These are phyloP conservation scores for Microbotryum intermedium DNA, from an alignment of 1,284 basidiomycete genomes.

Conservation along the genomic window DNA sequence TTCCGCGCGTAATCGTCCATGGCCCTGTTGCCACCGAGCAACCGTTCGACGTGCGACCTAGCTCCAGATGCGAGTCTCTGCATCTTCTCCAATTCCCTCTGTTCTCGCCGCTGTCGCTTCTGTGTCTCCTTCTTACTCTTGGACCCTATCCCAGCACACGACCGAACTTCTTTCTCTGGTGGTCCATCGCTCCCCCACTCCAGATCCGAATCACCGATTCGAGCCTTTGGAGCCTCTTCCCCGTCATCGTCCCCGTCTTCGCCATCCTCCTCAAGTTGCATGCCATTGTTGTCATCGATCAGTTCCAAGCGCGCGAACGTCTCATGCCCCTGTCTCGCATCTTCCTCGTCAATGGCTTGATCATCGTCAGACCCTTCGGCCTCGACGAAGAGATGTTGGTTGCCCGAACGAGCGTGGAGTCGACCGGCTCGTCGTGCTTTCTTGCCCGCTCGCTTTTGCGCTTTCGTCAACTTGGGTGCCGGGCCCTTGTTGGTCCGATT, in stretches of 20 bases:
- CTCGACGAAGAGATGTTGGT: conserved; percentile 3
- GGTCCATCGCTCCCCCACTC: conserved; percentile 20
- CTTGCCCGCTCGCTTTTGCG: conserved; percentile 11
- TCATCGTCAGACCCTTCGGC: conserved; percentile 4
- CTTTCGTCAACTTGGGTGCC: conserved; percentile 7
- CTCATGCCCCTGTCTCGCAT: conserved; percentile 3
- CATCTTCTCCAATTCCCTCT: conserved; percentile 22
- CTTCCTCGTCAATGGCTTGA: neutral
- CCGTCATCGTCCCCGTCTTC: neutral
- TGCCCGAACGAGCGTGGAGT: conserved; percentile 17
- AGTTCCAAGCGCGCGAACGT: conserved; percentile 18
- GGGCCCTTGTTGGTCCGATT: neutral
- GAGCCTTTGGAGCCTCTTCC: conserved; percentile 10
- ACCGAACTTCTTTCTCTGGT: neutral
- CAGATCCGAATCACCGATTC: conserved; percentile 23
- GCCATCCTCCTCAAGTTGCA: neutral
- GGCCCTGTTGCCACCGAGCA: neutral
- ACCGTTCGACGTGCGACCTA: conserved; percentile 13
- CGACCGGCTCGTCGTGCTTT: conserved; percentile 18
- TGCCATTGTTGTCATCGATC: neutral
- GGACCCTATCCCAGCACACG: neutral
- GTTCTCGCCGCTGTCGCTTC: conserved; percentile 11
- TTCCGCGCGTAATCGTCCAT: conserved; percentile 20
- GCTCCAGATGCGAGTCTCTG: conserved; percentile 9
- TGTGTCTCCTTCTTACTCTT: conserved; percentile 2